Base-by-base conservation (phyloP, 306 rosid genomes). In the Rosa multiflora region DNA sequence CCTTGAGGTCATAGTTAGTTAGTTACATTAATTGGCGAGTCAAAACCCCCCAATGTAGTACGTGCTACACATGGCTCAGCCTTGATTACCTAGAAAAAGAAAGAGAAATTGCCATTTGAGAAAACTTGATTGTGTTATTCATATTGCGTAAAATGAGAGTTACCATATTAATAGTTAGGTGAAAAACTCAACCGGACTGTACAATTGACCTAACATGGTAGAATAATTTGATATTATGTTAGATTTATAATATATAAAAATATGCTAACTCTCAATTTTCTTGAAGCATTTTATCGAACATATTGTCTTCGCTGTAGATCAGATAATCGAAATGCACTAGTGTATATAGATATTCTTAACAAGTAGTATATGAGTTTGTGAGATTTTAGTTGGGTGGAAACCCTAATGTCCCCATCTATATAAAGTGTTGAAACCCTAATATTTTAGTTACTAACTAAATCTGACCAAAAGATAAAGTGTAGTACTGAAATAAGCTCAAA, bases 401-500 rank as follows among this genome's bases (percentile, higher is more conserved):
- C 29, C 48, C 15, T 40, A 40, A 5, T 18, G 72, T 3, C 0
- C 5, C 13, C 12, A 17, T 8, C 21, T 4, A 17, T 7, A 17
- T 3, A 40, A 67, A 39, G 72, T 39, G 72, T 17, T 18, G 49
- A 43, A 18, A 26, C 18, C 68, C 40, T 62, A 21, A 8, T 18
- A 3, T 1, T 3, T 67, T 39, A 17, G 70, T 17, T 8, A 35
- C 71, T 8, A 67, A 5, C 10, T 6, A 32, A 63, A 37, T 4
- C n/a, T 64, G 20, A 64, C 70, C 46, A 64, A 64, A 67, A 67
- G 71, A 6, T 37, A 67, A 67, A 67, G 71, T 39, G 71, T 9
- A 7, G 47, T 32, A 63, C 42, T 10, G 39, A 26, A 66, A 32
- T 12, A 39, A 40, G 15, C 72, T 68, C 32, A 68, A 42, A 32